phyloP scores from a whole-genome alignment of 1,284 basidiomycete genomes.

The Malassezia obtusa region DNA sequence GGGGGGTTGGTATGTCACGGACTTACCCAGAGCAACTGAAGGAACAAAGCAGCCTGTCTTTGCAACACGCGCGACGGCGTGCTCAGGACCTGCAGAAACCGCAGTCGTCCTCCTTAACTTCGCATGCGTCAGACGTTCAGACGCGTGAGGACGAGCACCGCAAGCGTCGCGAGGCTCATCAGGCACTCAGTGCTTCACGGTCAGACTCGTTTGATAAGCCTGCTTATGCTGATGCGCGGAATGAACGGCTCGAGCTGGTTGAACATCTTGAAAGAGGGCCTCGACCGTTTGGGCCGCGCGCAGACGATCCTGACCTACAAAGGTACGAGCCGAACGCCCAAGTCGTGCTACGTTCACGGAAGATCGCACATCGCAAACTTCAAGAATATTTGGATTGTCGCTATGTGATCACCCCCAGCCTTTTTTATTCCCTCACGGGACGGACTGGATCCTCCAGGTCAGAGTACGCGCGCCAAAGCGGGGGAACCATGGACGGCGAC shows the following conservation, averaged over 20 bases:
- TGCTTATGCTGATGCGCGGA: not conserved
- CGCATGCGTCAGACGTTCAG: constrained; percentile 3
- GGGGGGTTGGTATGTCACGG: constrained; percentile 1
- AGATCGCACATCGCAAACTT: constrained; percentile 63
- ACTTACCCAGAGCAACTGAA: not conserved
- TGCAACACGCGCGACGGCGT: constrained; percentile 2
- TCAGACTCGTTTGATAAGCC: not conserved
- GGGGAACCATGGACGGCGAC: constrained; percentile 47
- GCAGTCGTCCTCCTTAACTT: not conserved
- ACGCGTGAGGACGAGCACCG: not conserved
- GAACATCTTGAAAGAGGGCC: constrained; percentile 11
- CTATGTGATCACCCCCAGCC: constrained; percentile 75
- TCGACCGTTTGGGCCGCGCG: not conserved
- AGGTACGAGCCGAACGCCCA: constrained; percentile 9
- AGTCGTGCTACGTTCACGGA: constrained; percentile 52
- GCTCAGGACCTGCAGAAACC: not conserved
- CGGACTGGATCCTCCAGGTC: not conserved
- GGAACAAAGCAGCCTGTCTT: not conserved
- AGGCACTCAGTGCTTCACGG: not conserved
- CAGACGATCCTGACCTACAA: constrained; percentile 9
- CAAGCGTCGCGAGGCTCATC: constrained; percentile 1
- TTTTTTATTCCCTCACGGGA: constrained; percentile 60
- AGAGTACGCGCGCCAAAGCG: constrained; percentile 5
- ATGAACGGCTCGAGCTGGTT: constrained; percentile 12
- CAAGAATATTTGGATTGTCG: constrained; percentile 73